A percentile compares a stretch with the other conserved stretches of the same genome.
Evolutionary conservation across 2,329 filamentous ascomycete species (phyloP).

Genomic region (Monosporascus sp.): DNA sequence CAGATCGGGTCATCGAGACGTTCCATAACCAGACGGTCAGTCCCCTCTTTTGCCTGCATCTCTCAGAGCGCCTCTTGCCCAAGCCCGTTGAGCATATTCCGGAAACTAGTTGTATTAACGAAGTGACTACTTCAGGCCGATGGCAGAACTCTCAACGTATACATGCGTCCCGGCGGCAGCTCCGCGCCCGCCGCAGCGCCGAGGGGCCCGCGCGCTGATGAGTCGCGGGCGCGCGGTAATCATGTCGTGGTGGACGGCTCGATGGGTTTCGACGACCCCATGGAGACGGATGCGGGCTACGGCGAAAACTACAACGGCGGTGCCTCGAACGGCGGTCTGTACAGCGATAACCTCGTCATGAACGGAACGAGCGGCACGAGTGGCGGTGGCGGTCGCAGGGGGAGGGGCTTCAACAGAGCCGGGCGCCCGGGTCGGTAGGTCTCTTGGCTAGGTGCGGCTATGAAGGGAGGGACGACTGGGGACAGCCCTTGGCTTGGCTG

Average conservation of each 20-base stretch:
- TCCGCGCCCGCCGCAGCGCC: slow-evolving; percentile 21
- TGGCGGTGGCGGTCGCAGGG: slow-evolving; percentile 14
- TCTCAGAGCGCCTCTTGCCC: not conserved
- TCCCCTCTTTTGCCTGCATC: slow-evolving; percentile 5
- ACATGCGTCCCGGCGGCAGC: slow-evolving; percentile 53
- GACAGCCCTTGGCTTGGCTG: too few species aligned
- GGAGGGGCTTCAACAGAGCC: slow-evolving; percentile 11
- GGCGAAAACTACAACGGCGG: slow-evolving; percentile 5
- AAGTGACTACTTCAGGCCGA: slow-evolving; percentile 52
- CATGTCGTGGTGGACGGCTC: slow-evolving; percentile 48
- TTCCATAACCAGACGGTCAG: slow-evolving; percentile 76
- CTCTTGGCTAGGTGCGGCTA: not conserved
- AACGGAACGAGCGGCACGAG: slow-evolving; percentile 13
- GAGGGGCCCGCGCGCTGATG: slow-evolving; percentile 26
- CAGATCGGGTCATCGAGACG: slow-evolving; percentile 66
- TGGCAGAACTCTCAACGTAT: slow-evolving; percentile 68
- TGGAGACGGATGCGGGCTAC: slow-evolving; percentile 30
- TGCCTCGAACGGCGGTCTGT: slow-evolving; percentile 33
- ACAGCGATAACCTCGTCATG: slow-evolving; percentile 44
- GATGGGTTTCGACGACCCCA: slow-evolving; percentile 48
- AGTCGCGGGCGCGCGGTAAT: slow-evolving; percentile 26
- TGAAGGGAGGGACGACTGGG: too few species aligned
- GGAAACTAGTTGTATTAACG: too few species aligned
- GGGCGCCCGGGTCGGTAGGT: slow-evolving; percentile 14
- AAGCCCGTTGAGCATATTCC: too few species aligned